Evolutionary conservation across 352 stramenopile species (phyloP), one percentile per base, ranked within the genome.

Genomic region (Globisporangium orthogonon): DNA sequence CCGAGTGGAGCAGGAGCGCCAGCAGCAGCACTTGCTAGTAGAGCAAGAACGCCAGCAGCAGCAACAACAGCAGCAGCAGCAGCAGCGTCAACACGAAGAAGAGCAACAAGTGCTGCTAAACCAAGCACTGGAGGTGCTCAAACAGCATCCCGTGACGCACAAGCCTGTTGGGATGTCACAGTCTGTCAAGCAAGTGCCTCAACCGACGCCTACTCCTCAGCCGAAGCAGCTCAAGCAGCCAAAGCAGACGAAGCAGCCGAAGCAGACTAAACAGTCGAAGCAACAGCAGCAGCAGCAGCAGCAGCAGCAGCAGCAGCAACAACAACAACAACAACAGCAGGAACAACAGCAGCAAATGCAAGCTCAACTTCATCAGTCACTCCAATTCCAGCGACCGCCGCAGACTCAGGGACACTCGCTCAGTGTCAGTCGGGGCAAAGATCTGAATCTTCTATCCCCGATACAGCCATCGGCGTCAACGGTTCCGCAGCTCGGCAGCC

Each of bases 81-180:
- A 63, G 18, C 50, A 58, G 29, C 67, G 67, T 44, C 56, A 66
- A 30, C 67, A 66, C 17, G 55, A 69, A 31, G 58, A 69, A 40
- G 56, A 69, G 57, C 64, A 73, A 30, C 64, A 73, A 31, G 72
- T 64, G 11, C 75, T 81, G 45, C 61, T 78, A 18, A 66, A 78
- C 47, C 69, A 79, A 63, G 70, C 70, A 5, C 60, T 82, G 9
- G 73, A 79, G 61, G 65, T 69, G 33, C 43, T 78, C 30, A 81
- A 67, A 40, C 73, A 76, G 41, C 72, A 61, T 30, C 56, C 55
- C 28, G 35, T 39, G 17, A 31, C 37, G 13, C 56, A 31, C 44
- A 59, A 59, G 44, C 51, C 40, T 40, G 54, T 51, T 52, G 54
- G 29, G 17, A 18, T 50, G 6, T 28, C 40, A 18, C 54, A 52